Percentiles rank a stretch among this genome's conserved stretches.
These are phyloP conservation scores for Friedmanniomyces endolithicus DNA, from an alignment of 495 filamentous ascomycete species.

Conservation along the genomic window DNA sequence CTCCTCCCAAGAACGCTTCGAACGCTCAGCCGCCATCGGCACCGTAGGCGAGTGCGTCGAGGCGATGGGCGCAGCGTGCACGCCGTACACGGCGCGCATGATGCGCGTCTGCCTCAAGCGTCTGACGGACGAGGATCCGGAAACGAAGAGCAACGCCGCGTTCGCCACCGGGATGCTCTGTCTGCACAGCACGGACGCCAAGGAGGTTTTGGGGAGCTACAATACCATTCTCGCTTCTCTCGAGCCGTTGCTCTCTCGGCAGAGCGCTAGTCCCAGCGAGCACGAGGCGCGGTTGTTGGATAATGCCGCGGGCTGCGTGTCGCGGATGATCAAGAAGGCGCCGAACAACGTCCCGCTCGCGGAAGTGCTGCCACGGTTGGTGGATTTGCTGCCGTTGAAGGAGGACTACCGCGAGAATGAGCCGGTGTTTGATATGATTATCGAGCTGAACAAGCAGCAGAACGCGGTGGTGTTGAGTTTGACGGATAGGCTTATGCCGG, in stretches of 20 bases:
- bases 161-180: slow-evolving; percentile 79
- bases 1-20: slow-evolving; percentile 65
- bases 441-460: slow-evolving; percentile 67
- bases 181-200: slow-evolving; percentile 59
- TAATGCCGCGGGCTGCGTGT: slow-evolving; percentile 86
- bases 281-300: slow-evolving; percentile 65
- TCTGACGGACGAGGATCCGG: slow-evolving; percentile 75
- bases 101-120: slow-evolving; percentile 77
- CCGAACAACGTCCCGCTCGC: slow-evolving; percentile 64
- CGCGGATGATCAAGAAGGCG: slow-evolving; percentile 78
- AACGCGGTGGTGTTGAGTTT: slow-evolving; percentile 31
- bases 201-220: slow-evolving; percentile 59
- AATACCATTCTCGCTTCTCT: slow-evolving; percentile 65
- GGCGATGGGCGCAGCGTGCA: slow-evolving; percentile 66
- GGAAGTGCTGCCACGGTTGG: slow-evolving; percentile 69
- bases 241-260: slow-evolving; percentile 65
- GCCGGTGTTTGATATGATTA: slow-evolving; percentile 76
- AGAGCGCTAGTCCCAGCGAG: slow-evolving; percentile 21
- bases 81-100: slow-evolving; percentile 58
- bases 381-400: slow-evolving; percentile 70
- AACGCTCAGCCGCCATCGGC: slow-evolving; percentile 80
- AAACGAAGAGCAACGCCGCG: slow-evolving; percentile 88
- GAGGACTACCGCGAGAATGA: slow-evolving; percentile 97
- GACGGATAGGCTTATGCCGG: slow-evolving; percentile 61
- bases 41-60: slow-evolving; percentile 85